Evolutionary conservation across 2,329 filamentous ascomycete genomes (phyloP), one percentile per base, ranked within the genome.

Genomic region (Cladosporium sp.): DNA sequence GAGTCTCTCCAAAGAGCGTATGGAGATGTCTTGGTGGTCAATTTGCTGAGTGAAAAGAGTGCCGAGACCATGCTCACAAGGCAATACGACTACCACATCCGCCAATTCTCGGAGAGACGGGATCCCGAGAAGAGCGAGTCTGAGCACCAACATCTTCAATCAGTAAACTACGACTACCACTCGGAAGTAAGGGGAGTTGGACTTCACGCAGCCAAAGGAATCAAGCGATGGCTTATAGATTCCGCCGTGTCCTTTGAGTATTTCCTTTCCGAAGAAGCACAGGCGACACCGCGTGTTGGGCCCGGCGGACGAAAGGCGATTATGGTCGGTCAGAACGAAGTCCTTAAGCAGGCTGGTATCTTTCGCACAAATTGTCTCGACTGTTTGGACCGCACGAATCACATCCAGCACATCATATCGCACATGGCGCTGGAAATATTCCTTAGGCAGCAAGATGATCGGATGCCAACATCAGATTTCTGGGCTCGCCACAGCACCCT

Each of bases 301-400:
- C 70, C 71, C 32, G 75, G 81, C 82, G 81, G 81, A 5, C 68
- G 67, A n/a, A 66, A 70, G 54, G 63, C 69, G n/a, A 69, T 72
- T 6, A 58, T 75, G 1, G 28, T 70, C 28, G 73, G 70, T 3
- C 72, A 78, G 34, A 76, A 79, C 32, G 74, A 78, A 25, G 86
- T 96, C 25, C 80, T 97, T 59, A 92, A 96, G 75, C 95, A 99
- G 78, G 92, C 96, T 75, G 94, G 95, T n/a, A 87, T 96, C 6
- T 98, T 98, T 77, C 86, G 94, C 67, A 97, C 93, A 4, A 99
- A 99, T 73, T 99, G 95, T 76, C 83, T 99, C 28, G 95, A 99
- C 77, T 99, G 95, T 76, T 82, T 99, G 51, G 95, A 99, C 76
- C 88, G 95, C 66, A 99, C 95, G 8, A 99, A 99, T 75, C 83